Conservation (phyloP, 2,329 filamentous ascomycete genomes). For the Scedosporium aurantiacum region DNA sequence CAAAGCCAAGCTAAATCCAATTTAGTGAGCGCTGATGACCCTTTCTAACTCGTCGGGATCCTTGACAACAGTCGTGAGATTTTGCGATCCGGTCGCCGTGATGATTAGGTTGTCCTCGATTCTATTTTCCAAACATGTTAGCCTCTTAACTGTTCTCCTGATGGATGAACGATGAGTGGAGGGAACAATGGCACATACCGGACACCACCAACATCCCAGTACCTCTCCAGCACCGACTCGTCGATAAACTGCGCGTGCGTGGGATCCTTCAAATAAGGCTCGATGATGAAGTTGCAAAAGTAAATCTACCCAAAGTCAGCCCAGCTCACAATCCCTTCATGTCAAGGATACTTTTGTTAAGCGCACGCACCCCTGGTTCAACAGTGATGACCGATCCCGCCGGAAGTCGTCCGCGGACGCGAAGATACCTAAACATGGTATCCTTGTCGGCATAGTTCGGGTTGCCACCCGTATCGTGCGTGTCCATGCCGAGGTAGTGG, state of each 20-base stretch:
- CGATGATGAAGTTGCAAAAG: slow-evolving; percentile 83
- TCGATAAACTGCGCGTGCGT: slow-evolving; percentile 70
- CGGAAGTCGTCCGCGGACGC: slow-evolving; percentile 65
- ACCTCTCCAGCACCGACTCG: slow-evolving; percentile 57
- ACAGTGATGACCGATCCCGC: slow-evolving; percentile 82
- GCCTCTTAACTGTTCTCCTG: background rate
- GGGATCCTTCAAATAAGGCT: slow-evolving; percentile 64
- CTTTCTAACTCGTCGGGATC: slow-evolving; percentile 50
- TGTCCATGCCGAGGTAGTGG: slow-evolving; percentile 87
- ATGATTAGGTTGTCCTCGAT: slow-evolving; percentile 66
- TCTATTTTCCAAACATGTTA: slow-evolving; percentile 18
- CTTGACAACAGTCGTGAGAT: slow-evolving; percentile 62
- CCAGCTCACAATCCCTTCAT: background rate
- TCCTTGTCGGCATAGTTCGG: slow-evolving; percentile 71
- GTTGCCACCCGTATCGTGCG: slow-evolving; percentile 75
- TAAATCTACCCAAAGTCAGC: slow-evolving; percentile 47
- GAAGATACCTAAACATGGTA: slow-evolving; percentile 74
- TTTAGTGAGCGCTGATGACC: slow-evolving; percentile 9
- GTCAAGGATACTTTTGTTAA: background rate
- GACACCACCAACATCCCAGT: slow-evolving; percentile 73
- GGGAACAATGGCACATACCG: slow-evolving; percentile 29
- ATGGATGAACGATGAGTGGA: background rate
- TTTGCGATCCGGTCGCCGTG: slow-evolving; percentile 57
- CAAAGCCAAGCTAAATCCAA: background rate
- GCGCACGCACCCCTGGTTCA: slow-evolving; percentile 65